These are phyloP conservation scores for Fomitopsis pinicola DNA, from an alignment of 1,284 basidiomycete species.

Conservation along the genomic window DNA sequence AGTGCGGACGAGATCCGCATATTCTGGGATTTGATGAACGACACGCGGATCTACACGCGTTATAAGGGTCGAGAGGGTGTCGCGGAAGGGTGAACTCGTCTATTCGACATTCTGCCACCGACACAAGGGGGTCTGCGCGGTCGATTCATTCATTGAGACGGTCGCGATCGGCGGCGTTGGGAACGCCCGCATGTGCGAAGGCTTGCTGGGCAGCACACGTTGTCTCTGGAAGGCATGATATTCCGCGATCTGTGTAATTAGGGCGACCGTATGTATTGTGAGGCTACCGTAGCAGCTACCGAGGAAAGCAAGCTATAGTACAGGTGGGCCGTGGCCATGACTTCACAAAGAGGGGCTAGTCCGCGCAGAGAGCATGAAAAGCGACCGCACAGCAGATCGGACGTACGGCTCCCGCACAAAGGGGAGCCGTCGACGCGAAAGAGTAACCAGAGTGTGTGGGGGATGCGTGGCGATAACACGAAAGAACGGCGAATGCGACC, in stretches of 20 bases:
- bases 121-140: background rate
- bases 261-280: background rate
- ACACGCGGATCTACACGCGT: slow-evolving; percentile 3
- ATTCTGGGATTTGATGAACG: slow-evolving; percentile 9
- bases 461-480: background rate
- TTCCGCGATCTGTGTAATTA: background rate
- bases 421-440: background rate
- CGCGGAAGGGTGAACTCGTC: background rate
- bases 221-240: background rate
- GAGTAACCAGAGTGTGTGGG: background rate
- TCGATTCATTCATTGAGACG: background rate
- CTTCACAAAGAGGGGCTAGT: background rate
- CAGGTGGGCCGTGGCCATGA: background rate
- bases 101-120: background rate
- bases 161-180: no score
- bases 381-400: background rate
- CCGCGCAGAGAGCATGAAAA: background rate
- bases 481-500: background rate
- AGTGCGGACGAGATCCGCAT: slow-evolving; percentile 5
- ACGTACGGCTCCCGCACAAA: background rate
- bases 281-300: background rate
- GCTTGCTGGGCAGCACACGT: background rate
- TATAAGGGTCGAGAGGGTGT: slow-evolving; percentile 3
- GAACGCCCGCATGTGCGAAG: background rate
- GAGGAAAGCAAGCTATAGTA: background rate